Evolutionary conservation across 1,284 basidiomycete genomes (phyloP), one percentile per base, ranked within the genome.

Genomic region (Butyriboletus appendiculatus): DNA sequence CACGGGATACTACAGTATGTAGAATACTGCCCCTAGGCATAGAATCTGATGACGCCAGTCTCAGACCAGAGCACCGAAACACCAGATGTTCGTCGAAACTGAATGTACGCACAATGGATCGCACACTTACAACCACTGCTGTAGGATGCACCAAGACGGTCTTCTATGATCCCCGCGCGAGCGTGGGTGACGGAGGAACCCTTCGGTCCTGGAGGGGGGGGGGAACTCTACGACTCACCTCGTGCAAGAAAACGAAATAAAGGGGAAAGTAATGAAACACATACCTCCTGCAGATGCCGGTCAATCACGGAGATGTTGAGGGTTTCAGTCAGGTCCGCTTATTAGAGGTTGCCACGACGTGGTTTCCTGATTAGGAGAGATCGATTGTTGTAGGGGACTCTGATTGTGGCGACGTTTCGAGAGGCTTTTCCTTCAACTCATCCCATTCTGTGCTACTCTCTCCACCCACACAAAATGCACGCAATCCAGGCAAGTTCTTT

Each of bases 401-500:
- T 58, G 67, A 70, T 69, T 64, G 66, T 62, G 65, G 65, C 65
- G 45, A 50, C 52, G 53, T 49, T 58, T 56, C 44, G 35, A 55
- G 38, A 45, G 35, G 41, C 41, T 55, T 57, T 55, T 56, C 45
- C 58, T 65, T 62, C 47, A 20, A 53, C 59, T 52, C 55, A 40
- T 49, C 50, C 47, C 53, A 48, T 50, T 48, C 46, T 39, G 48
- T 51, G 38, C 47, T 38, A 51, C 55, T 43, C 48, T 48, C 24
- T 24, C 35, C 14, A 47, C 9, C 10, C 34, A 18, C 38, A 11
- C 45, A 22, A 70, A 57, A 89, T 90, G 87, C 88, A 89, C 67
- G 81, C 88, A 49, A 80, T 90, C 52, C 86, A 88, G 76, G 88
- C 84, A 62, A 40, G 73, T 70, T 34, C 8, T 40, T 3, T 38